Evolutionary conservation across 768 basidiomycete genomes (phyloP).

Genomic region (Chalciporus pseudorubinellus): DNA sequence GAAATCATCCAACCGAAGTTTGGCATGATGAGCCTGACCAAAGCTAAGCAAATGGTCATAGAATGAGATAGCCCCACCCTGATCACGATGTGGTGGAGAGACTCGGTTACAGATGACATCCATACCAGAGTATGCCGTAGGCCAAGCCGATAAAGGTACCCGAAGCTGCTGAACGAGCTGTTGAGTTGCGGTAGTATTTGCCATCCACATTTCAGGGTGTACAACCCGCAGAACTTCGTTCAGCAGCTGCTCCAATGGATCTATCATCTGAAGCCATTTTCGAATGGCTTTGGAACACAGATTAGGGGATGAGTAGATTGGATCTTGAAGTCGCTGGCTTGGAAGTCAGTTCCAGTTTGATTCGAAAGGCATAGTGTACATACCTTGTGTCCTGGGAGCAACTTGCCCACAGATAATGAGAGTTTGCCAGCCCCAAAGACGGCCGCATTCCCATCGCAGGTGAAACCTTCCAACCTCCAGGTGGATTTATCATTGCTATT

Average conservation of each 20-base stretch:
- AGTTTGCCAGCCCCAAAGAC: neutral
- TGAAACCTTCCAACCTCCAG: neutral
- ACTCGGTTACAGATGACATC: neutral
- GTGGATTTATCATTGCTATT: too few relatives aligned
- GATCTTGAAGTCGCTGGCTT: neutral
- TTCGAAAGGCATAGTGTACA: too few relatives aligned
- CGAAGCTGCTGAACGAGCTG: neutral
- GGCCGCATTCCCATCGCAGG: neutral
- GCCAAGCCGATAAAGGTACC: neutral
- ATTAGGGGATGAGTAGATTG: neutral
- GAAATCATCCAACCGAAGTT: neutral
- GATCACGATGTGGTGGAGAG: slow-evolving; percentile 1
- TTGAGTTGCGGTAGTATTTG: neutral
- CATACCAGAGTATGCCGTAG: neutral
- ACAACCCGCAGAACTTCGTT: neutral
- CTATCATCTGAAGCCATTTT: neutral
- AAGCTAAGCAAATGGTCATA: slow-evolving; percentile 8
- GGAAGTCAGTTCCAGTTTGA: too few relatives aligned
- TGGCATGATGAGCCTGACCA: neutral
- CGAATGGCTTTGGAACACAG: neutral
- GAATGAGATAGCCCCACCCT: neutral
- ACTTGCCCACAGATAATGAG: neutral
- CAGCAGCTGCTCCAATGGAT: neutral
- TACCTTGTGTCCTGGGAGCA: too few relatives aligned
- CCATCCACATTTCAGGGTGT: neutral